Conservation (phyloP, 1,284 basidiomycete genomes). For the Apiotrichum brassicae region DNA sequence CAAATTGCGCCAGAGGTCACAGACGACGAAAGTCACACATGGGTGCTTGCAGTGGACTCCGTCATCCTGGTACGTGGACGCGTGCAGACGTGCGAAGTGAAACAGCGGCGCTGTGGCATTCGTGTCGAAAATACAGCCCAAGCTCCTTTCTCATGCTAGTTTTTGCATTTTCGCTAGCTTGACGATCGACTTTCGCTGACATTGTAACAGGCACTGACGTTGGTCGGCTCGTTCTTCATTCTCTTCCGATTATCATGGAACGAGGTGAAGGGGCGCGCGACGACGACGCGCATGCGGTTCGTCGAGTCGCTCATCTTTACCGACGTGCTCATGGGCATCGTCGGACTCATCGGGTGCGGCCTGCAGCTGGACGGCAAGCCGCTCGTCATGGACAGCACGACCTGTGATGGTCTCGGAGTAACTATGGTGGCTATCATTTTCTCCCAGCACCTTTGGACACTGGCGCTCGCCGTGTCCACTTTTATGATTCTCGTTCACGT, state of each 20-base stretch:
- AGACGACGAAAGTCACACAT: conserved; percentile 21
- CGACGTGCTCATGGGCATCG: conserved; percentile 39
- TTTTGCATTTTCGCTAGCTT: too few relatives aligned
- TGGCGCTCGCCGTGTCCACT: conserved; percentile 41
- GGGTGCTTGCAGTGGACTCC: conserved; percentile 38
- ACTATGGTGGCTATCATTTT: conserved; percentile 32
- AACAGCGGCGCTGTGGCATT: too few relatives aligned
- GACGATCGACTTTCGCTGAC: background rate
- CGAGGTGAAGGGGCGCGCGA: conserved; percentile 33
- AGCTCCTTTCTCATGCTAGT: too few relatives aligned
- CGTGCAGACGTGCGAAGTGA: too few relatives aligned
- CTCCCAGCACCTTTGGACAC: conserved; percentile 46
- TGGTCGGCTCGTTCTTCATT: conserved; percentile 34
- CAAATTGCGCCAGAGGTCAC: conserved; percentile 11
- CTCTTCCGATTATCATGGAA: conserved; percentile 29
- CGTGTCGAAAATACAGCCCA: too few relatives aligned
- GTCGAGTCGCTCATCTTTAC: conserved; percentile 44
- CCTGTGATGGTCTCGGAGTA: conserved; percentile 43
- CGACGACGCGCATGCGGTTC: conserved; percentile 42
- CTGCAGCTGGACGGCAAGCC: conserved; percentile 21
- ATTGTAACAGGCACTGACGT: conserved; percentile 24
- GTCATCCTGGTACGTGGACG: conserved; percentile 40
- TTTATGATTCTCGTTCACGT: conserved; percentile 45
- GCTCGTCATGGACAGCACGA: conserved; percentile 22
- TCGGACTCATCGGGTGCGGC: conserved; percentile 31